Evolutionary conservation across 1,284 basidiomycete genomes (phyloP), one percentile per base, ranked within the genome.

Genomic region (Mycosarcoma mackinlayi): DNA sequence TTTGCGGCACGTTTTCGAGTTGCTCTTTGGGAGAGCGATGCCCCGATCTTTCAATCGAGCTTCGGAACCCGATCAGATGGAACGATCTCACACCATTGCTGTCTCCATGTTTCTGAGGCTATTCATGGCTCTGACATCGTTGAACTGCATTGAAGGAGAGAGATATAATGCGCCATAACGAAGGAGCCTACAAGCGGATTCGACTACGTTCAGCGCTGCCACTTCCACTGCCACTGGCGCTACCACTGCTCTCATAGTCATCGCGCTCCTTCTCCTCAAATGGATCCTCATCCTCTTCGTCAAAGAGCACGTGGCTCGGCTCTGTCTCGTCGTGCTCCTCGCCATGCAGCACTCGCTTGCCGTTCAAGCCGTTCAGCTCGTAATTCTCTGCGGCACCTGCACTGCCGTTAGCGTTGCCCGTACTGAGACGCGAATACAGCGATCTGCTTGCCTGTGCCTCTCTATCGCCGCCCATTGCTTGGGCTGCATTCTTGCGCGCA

Each of bases 241-340:
- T 56, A 6, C 38, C 52, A 24, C 55, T 63, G 25, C 52, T 58
- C 37, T 45, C 42, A 11, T 62, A 39, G 24, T 56, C 63, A 21
- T 59, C 47, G 6, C 33, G 49, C 27, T 57, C 58, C 45, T 71
- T 61, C 24, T 75, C 73, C 33, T 69, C 73, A 18, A 75, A 70
- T 4, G 73, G 62, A 47, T 76, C 74, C 19, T 62, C 67, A 16
- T 76, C 74, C 31, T 71, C 72, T 25, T 74, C 62, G 38, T 76
- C 70, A 21, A 76, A 76, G 24, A 76, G 50, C 21, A 76, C 68
- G 38, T 76, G 68, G 23, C 44, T 70, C 3, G 57, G 38, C 45
- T 56, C 55, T 3, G 21, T 33, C 6, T 35, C 49, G 19, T 42
- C 56, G 13, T 65, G 52, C 19, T 39, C 47, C 1, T 34, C 59